These are phyloP conservation scores for Batkoa obscura DNA, from an alignment of 371 early-diverging fungal genomes.

Conservation along the genomic window DNA sequence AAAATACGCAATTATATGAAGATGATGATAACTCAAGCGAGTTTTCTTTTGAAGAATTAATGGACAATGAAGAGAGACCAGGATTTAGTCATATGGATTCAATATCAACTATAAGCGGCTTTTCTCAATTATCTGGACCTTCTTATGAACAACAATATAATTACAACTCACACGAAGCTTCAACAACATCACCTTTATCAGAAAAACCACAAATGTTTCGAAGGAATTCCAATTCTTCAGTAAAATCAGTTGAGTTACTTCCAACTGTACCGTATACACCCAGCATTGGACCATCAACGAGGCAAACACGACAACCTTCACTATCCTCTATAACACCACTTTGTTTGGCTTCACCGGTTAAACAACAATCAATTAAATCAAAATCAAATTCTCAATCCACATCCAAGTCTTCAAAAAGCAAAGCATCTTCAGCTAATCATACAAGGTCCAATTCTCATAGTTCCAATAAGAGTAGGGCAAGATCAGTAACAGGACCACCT, in stretches of 20 bases:
- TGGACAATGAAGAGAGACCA: not conserved
- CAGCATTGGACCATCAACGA: not conserved
- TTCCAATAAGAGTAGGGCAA: no score
- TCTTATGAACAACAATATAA: no score
- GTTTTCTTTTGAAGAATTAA: not conserved
- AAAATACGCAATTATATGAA: no score
- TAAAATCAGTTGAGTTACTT: not conserved
- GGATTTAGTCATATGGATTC: not conserved
- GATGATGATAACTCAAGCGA: not conserved
- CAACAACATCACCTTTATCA: not conserved
- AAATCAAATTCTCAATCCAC: not conserved
- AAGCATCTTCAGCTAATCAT: not conserved
- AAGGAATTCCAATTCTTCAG: not conserved
- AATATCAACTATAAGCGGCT: not conserved
- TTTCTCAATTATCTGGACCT: not conserved
- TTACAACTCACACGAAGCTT: not conserved
- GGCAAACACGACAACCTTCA: not conserved
- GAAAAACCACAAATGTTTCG: not conserved
- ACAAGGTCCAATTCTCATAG: not conserved
- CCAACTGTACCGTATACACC: conserved; percentile 1
- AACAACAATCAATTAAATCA: not conserved
- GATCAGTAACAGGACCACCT: not conserved
- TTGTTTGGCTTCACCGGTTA: no score
- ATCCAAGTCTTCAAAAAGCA: not conserved
- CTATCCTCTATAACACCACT: not conserved